Base-by-base conservation (phyloP, 2,329 filamentous ascomycete species). In the Neocucurbitaria cava region DNA sequence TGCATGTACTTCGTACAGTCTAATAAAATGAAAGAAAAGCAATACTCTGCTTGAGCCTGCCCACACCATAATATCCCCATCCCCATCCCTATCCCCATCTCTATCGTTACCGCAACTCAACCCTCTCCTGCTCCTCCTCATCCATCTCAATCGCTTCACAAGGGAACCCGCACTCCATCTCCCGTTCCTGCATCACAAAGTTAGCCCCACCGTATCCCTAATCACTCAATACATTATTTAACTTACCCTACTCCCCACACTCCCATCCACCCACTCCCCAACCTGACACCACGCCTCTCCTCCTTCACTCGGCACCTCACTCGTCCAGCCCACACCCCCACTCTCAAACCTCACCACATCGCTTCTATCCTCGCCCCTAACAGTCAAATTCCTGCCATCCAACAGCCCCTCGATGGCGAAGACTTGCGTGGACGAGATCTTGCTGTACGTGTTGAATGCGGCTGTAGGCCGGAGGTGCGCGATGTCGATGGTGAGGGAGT, bases 331-430 rank as follows among this genome's bases (percentile, higher is more conserved):
- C 31, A 51, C 13, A 10, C 23, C 47, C 18, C 35, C 39, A 40
- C 23, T 53, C 26, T 56, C 55, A 42, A 61, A 59, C n/a, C 17
- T 30, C 21, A 63, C n/a, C 3, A 26, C 45, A 26, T 61, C 58
- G 2, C 28, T 33, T 1, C 39, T 46, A 6, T 55, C 50, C 2
- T 24, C 35, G 9, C 42, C 58, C n/a, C 48, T 21, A 4, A 62
- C 46, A 1, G 36, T 61, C 46, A 66, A 21, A 6, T 49, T 44
- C 5, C 18, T 28, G 9, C 52, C 46, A 21, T 60, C 58, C 5
- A 62, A 15, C 46, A 66, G 24, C 9, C 64, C 60, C 9, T 48
- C 38, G 13, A 66, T 38, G 3, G 51, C 54, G 23, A 60, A 56
- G 9, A 44, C 48, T 1, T 36, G 54, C 1, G 31, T 41, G 5